Evolutionary conservation across 371 early-diverging fungal species (phyloP), one percentile per base, ranked within the genome.

Genomic region (Mucor velutinosus): DNA sequence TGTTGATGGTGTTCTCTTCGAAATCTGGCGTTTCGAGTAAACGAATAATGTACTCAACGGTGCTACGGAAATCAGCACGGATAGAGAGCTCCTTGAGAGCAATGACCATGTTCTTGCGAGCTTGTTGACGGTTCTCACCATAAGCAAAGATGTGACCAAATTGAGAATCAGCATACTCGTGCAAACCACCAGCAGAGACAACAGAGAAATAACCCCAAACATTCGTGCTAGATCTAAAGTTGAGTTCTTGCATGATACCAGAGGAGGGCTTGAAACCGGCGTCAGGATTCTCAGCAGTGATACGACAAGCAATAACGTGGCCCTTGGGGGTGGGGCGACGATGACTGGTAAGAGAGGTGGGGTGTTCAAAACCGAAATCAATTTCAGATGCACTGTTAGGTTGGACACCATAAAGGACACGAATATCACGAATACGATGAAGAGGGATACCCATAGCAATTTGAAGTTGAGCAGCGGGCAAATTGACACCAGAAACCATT

Each of bases 161-260:
- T 81, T 99, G 99, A 27, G 97, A 97, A 82, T 99, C 99, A 41
- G 98, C 98, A 84, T 91, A 98, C 76, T 98, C 98, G 84, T 98
- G 97, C 67, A 99, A 89, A 66, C 95, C 96, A 74, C 99, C 98
- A 47, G 92, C 90, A 33, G 95, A 87, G 72, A 90, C 92, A 57
- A 99, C 95, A 12, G 95, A 95, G 87, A 99, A 99, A 86, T 99
- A 99, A 49, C 98, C 99, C 96, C 97, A 98, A 43, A 97, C 98
- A 66, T 98, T 97, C 60, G 91, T 91, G 77, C 92, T 93, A 60
- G 92, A 92, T 57, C 95, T 83, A 86, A 98, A 99, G 78, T 96
- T 97, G 63, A 99, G 92, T 76, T 96, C 95, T 66, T 94, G 91
- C 82, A 99, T 90, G 81, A 92, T 93, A 69, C 99, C 99, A 59